Percentiles rank a stretch among this genome's conserved stretches.
These are phyloP conservation scores for Bocquillonia castaneifolia DNA, from an alignment of 441 rosid species.

Conservation along the genomic window DNA sequence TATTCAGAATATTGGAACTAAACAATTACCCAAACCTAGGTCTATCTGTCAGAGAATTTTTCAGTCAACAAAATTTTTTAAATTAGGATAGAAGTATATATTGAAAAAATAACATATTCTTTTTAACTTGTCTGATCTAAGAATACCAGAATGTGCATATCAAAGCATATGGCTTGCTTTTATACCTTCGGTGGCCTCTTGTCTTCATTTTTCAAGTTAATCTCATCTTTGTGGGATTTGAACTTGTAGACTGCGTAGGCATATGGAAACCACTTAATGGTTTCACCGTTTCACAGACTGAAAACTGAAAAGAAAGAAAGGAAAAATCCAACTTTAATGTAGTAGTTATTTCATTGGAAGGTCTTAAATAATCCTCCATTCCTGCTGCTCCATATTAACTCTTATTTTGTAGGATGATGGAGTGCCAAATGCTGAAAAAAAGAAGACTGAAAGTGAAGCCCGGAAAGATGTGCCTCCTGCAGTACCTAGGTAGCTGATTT, in stretches of 20 bases:
- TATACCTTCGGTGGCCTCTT: neutral
- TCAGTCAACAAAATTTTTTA: neutral
- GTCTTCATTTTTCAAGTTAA: neutral
- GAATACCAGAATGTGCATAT: neutral
- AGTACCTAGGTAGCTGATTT: slow-evolving; percentile 48
- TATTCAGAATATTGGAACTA: neutral
- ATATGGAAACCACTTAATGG: neutral
- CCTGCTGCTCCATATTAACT: neutral
- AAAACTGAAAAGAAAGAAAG: neutral
- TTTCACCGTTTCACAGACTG: neutral
- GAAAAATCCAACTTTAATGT: neutral
- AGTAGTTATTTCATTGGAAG: neutral
- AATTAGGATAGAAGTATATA: neutral
- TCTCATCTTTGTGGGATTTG: neutral
- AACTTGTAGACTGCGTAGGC: neutral
- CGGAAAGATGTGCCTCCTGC: slow-evolving; percentile 55
- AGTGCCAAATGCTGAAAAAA: slow-evolving; percentile 41
- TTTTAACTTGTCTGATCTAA: neutral
- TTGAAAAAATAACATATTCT: neutral
- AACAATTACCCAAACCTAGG: slow-evolving; percentile 2
- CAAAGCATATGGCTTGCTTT: slow-evolving; percentile 6
- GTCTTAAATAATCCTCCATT: neutral
- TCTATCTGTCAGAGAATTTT: neutral
- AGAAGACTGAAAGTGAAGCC: slow-evolving; percentile 55
- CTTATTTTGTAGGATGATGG: slow-evolving; percentile 51